Conservation (phyloP, 1,139 yeast species). For the Ogataea hybrid region DNA sequence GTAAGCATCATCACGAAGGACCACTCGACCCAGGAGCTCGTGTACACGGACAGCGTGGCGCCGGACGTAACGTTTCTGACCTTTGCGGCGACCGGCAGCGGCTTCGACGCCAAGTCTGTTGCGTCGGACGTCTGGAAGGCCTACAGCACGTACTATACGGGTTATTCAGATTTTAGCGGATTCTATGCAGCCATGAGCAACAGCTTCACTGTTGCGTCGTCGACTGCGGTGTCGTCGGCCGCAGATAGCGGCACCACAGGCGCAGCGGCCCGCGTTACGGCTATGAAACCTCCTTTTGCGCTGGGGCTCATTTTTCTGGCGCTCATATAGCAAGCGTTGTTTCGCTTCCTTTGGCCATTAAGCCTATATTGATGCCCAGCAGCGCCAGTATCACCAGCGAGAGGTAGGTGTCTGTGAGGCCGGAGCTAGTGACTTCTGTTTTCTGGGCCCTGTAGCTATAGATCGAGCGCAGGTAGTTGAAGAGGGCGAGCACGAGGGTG, state of each 20-base stretch:
- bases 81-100: not conserved
- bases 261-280: not conserved
- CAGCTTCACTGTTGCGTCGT: slow-evolving; percentile 1
- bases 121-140: slow-evolving; percentile 8
- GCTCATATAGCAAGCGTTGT: slow-evolving; percentile 1
- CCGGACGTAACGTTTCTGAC: slow-evolving; percentile 2
- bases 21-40: slow-evolving; percentile 3
- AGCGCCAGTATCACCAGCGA: slow-evolving; percentile 40
- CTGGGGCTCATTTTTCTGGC: slow-evolving; percentile 2
- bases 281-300: not conserved
- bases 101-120: slow-evolving; percentile 1
- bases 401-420: slow-evolving; percentile 41
- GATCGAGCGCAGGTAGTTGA: slow-evolving; percentile 48
- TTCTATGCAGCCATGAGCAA: slow-evolving; percentile 7
- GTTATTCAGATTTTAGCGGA: slow-evolving; percentile 3
- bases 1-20: slow-evolving; percentile 10
- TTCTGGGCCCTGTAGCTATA: slow-evolving; percentile 43
- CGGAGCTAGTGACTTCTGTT: slow-evolving; percentile 42
- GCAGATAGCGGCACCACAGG: not conserved
- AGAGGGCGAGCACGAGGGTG: slow-evolving; percentile 41
- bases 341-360: slow-evolving; percentile 21
- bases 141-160: slow-evolving; percentile 7
- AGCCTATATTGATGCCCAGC: slow-evolving; percentile 42
- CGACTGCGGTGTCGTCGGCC: slow-evolving; percentile 2
- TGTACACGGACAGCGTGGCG: slow-evolving; percentile 5